Base-by-base conservation (phyloP, 164 flowering plant genomes). In the Stephania cephalantha region DNA sequence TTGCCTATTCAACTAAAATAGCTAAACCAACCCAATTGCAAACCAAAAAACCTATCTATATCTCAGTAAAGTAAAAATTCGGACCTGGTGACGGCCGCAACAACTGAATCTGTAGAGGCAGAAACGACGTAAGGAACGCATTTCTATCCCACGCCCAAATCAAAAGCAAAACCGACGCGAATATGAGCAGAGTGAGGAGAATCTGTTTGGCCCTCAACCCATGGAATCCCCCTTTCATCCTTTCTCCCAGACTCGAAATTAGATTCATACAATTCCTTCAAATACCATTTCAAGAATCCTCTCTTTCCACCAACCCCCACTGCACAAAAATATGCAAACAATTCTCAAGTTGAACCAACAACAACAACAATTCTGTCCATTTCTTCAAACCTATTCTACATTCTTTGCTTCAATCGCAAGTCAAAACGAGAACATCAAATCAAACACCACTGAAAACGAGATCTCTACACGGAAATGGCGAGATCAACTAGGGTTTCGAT, bases 81-180 rank as follows among this genome's bases (percentile, higher is more conserved):
- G 35, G 79, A 91, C 97, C 92, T 87, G 84, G 78, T 73, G 86
- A 71, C 22, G 86, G 75, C 72, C 73, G 79, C 75, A 84, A 70
- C 9, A 69, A 30, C 53, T 22, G 83, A 76, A 46, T 75, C 73
- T 81, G 82, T 20, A 87, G 84, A 48, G 86, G 90, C 35, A 82
- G 77, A 2, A 87, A 81, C 13, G 87, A 61, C 2, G 85, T 30
- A 22, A 88, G 86, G 63, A 81, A 42, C 7, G 90, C 79, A 48
- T 82, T 83, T 81, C 80, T 87, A 52, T 88, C 85, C 87, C 91
- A 90, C 76, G 85, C 82, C 88, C 87, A 88, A n/a, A 84, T 31
- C 74, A 92, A 87, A n/a, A 84, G 20, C 74, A 92, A 64, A 80
- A 92, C 71, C 22, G 85, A 81, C 12, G 83, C 53, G 73, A 88